Evolutionary conservation across 257 asterid genomes (phyloP), one percentile per base, ranked within the genome.

Genomic region (Forsythia suspensa): DNA sequence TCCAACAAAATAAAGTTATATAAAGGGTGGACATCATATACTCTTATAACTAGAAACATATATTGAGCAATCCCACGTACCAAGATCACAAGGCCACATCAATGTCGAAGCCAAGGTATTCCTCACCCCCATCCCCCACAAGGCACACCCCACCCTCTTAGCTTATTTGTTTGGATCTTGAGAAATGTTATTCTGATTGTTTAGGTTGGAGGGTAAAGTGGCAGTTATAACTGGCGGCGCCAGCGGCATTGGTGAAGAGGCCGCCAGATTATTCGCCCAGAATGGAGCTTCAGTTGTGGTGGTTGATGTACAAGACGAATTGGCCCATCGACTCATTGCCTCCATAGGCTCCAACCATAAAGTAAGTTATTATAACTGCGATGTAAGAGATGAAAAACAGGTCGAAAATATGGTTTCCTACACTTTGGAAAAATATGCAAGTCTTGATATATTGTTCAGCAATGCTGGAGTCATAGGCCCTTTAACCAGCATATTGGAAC

Each of bases 191-290:
- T 34, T 21, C 46, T 38, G 1, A 16, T 18, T 13, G 3, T 76
- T 16, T 12, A 67, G 94, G 86, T 80, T 91, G 91, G 89, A 86
- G 66, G 93, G 95, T 2, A 91, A 91, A 73, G 92, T 91, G 4
- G 97, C 97, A 5, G 70, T 91, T 29, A 85, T 91, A 82, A 91
- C 97, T 11, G 97, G 95, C 57, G 97, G 85, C 39, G 95, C 97
- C 43, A 91, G 97, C 82, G 97, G 97, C 83, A 90, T 91, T 5
- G 97, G 97, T 8, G 93, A 82, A 75, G 91, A 88, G 2, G 66
- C 93, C 0, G 89, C 85, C 0, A 63, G 92, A 68, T 65, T 90
- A 39, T 91, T 91, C 70, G 75, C 61, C 0, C 87, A 88, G 76
- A 84, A 92, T 3, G 97, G 97, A 36, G 92, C 95, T 34, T 73